Evolutionary conservation across 139 green algal genomes (phyloP), one percentile per base, ranked within the genome.

Genomic region (Axilococcus clingmanii): DNA sequence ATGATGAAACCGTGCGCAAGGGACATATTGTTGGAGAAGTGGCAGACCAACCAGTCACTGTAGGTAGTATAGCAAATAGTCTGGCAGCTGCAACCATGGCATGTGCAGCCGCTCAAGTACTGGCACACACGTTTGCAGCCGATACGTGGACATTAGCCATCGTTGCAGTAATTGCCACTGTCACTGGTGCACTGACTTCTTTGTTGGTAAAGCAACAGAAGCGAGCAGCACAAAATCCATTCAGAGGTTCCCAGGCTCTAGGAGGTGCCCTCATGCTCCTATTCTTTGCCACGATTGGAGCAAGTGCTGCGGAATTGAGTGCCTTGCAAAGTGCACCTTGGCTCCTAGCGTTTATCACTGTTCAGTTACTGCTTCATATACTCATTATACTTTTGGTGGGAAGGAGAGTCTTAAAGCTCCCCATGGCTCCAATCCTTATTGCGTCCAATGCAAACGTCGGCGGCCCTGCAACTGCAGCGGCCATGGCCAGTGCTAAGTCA

Each of bases 211-310:
- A n/a, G n/a, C n/a, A n/a, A n/a, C n/a, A n/a, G 7, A 48, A n/a
- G 6, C 17, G 17, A 29, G 20, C 40, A 32, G 29, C 22, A 7
- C 27, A 48, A 43, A 22, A 48, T 48, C n/a, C 40, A 1, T 81
- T 75, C 66, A 38, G 36, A 37, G 75, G 75, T 2, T 53, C 65
- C 1, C 53, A 52, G 41, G 27, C 37, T 16, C 34, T 89, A 14
- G 81, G 76, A 12, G 51, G 48, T 4, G 47, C 41, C 2, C 49
- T 89, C 5, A 84, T 93, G 72, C 46, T 64, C 24, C 25, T 91
- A 7, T 93, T 93, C 66, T 94, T 94, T 50, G 69, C 78, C 4
- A 76, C 81, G 17, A 80, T 93, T 20, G 85, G 85, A 24, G 77
- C 79, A 6, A 58, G 50, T 0, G 78, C 75, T 12, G 77, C 75